Evolutionary conservation across 2,329 filamentous ascomycete genomes (phyloP).

Genomic region (Metarhizium robertsii): DNA sequence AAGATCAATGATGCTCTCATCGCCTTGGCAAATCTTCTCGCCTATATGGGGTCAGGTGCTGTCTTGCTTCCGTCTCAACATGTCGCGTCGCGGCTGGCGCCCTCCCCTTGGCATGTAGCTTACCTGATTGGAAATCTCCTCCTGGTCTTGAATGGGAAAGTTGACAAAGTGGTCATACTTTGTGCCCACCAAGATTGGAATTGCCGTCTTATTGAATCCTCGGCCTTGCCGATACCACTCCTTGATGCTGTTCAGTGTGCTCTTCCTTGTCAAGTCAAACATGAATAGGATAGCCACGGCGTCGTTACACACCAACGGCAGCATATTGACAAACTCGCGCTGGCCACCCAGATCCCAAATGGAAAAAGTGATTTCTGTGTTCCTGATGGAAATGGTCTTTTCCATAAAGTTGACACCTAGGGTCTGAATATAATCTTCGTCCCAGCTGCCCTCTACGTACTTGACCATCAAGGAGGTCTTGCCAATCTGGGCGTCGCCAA

Average conservation of each 20-base stretch:
- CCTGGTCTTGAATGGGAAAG: conserved; percentile 92
- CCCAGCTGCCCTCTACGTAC: conserved; percentile 98
- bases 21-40: conserved; percentile 90
- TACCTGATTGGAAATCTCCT: conserved; percentile 96
- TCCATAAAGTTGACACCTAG: conserved; percentile 99
- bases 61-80: neutral
- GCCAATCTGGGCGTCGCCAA: conserved; percentile 96
- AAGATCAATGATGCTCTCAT: conserved; percentile 98
- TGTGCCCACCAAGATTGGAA: conserved; percentile 91
- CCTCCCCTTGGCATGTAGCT: conserved; percentile 6
- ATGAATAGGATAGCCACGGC: conserved; percentile 98
- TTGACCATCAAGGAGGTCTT: conserved; percentile 99
- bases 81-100: too few species aligned
- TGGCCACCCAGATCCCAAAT: conserved; percentile 99
- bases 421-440: conserved; percentile 99
- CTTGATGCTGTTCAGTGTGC: conserved; percentile 97
- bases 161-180: conserved; percentile 99
- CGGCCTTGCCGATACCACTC: conserved; percentile 98
- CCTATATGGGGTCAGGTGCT: conserved; percentile 37
- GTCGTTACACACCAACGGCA: conserved; percentile 98
- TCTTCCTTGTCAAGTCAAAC: conserved; percentile 97
- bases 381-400: conserved; percentile 98
- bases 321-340: conserved; percentile 98
- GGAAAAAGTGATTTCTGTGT: conserved; percentile 98
- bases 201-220: conserved; percentile 99